Percentiles rank a stretch among this genome's conserved stretches.
These are phyloP conservation scores for Artomyces pyxidatus DNA, from an alignment of 768 basidiomycete species.

Conservation along the genomic window DNA sequence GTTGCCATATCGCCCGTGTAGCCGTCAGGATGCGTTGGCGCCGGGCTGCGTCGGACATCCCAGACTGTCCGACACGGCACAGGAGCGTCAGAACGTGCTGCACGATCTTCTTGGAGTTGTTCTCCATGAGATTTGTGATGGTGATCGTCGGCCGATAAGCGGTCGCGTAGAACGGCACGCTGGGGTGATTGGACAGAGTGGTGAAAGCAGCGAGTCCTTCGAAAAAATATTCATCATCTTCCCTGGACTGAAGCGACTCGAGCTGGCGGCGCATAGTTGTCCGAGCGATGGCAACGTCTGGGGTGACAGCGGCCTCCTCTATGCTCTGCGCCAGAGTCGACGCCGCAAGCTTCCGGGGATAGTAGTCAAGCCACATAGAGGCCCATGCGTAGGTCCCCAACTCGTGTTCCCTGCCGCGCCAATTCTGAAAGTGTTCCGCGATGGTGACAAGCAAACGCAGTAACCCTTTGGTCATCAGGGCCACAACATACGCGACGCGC, in stretches of 20 bases:
- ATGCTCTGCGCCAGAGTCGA: neutral
- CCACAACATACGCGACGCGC: conserved; percentile 2
- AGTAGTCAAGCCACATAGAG: too few relatives aligned
- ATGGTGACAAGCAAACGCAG: too few relatives aligned
- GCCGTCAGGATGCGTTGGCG: neutral
- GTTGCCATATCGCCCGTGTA: neutral
- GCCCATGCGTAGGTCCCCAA: too few relatives aligned
- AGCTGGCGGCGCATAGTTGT: neutral
- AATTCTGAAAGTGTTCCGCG: too few relatives aligned
- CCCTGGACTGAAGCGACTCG: neutral
- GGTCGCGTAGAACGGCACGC: too few relatives aligned
- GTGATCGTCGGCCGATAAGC: neutral
- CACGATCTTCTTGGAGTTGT: neutral
- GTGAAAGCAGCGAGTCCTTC: neutral
- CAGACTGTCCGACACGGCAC: neutral
- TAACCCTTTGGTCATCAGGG: neutral
- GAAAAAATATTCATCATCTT: neutral
- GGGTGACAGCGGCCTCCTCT: neutral
- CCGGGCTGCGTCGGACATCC: neutral
- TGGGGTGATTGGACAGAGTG: too few relatives aligned
- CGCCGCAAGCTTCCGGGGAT: neutral
- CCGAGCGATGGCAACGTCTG: neutral
- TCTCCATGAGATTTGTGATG: neutral
- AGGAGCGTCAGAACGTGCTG: neutral
- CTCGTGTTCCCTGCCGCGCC: too few relatives aligned